Conservation (phyloP, 805 yeast species). For the Zygosaccharomyces gambellarensis region DNA sequence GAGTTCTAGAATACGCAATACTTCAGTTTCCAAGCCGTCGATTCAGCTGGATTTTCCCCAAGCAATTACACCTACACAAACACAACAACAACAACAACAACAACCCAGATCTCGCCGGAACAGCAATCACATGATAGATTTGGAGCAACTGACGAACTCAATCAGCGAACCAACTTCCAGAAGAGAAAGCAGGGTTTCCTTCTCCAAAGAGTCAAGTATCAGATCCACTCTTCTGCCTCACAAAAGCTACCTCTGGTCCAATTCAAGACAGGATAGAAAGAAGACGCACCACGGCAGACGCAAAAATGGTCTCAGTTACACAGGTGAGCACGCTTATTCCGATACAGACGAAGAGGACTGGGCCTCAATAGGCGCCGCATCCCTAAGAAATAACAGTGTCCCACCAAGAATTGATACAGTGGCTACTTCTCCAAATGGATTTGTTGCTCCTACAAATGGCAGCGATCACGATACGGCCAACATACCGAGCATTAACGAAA, state of each 20-base stretch:
- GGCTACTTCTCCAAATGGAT: conserved; percentile 17
- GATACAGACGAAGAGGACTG: conserved; percentile 98
- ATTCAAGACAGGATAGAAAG: background rate
- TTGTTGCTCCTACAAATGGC: conserved; percentile 12
- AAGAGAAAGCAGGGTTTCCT: conserved; percentile 37
- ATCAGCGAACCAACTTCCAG: conserved; percentile 24
- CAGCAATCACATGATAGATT: conserved; percentile 13
- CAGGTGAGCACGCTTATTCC: conserved; percentile 30
- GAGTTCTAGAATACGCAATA: conserved; percentile 17
- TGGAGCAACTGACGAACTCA: conserved; percentile 15
- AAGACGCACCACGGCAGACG: background rate
- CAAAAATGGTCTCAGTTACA: background rate
- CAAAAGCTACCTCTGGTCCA: conserved; percentile 14
- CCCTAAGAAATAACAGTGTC: conserved; percentile 40
- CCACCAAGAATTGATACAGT: conserved; percentile 17
- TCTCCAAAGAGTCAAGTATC: conserved; percentile 33
- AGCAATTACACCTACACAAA: background rate
- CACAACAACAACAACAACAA: conserved; percentile 3
- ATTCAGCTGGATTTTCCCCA: conserved; percentile 13
- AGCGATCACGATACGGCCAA: conserved; percentile 8
- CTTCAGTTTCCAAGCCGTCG: conserved; percentile 19
- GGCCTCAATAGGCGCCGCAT: conserved; percentile 81
- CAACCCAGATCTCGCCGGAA: conserved; percentile 10
- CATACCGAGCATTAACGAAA: conserved; percentile 9
- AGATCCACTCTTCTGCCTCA: conserved; percentile 28